phyloP scores from a whole-genome alignment of 2,329 filamentous ascomycete species.

The Cryoendolithus antarcticus region DNA sequence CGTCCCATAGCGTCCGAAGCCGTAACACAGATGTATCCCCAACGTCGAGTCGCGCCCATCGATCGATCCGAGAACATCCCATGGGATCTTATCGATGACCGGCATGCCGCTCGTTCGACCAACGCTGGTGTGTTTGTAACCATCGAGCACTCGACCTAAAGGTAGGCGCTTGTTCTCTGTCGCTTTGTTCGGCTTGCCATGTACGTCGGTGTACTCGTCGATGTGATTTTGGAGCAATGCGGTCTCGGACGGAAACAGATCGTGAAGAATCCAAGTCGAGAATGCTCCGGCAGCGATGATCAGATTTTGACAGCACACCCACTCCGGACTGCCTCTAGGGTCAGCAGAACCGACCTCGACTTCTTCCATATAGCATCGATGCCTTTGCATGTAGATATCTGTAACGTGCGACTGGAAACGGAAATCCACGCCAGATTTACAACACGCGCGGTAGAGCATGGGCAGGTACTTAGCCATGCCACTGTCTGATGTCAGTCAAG shows the following conservation, averaged over 20 bases:
- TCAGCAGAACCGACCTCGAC: too few species aligned
- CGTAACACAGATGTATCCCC: slow-evolving; percentile 7
- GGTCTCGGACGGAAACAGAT: slow-evolving; percentile 1
- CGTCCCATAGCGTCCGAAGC: slow-evolving; percentile 13
- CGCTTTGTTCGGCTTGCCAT: neutral
- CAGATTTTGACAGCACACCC: slow-evolving; percentile 10
- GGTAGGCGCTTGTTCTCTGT: neutral
- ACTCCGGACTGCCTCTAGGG: too few species aligned
- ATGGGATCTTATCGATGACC: slow-evolving; percentile 10
- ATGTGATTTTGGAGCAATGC: slow-evolving; percentile 7
- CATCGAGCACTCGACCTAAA: slow-evolving; percentile 4
- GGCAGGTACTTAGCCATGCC: too few species aligned
- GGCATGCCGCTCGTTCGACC: slow-evolving; percentile 4
- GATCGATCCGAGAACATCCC: neutral
- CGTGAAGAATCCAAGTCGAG: slow-evolving; percentile 8
- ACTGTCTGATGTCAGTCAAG: too few species aligned
- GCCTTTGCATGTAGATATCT: too few species aligned
- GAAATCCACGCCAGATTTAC: too few species aligned
- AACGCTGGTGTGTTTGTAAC: neutral
- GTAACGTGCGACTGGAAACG: too few species aligned
- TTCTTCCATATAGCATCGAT: too few species aligned
- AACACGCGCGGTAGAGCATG: too few species aligned
- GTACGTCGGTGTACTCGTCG: neutral
- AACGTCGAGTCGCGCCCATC: neutral
- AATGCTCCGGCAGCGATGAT: slow-evolving; percentile 14